phyloP scores from a whole-genome alignment of 2,329 filamentous ascomycete genomes.

The Colletotrichum karsti region DNA sequence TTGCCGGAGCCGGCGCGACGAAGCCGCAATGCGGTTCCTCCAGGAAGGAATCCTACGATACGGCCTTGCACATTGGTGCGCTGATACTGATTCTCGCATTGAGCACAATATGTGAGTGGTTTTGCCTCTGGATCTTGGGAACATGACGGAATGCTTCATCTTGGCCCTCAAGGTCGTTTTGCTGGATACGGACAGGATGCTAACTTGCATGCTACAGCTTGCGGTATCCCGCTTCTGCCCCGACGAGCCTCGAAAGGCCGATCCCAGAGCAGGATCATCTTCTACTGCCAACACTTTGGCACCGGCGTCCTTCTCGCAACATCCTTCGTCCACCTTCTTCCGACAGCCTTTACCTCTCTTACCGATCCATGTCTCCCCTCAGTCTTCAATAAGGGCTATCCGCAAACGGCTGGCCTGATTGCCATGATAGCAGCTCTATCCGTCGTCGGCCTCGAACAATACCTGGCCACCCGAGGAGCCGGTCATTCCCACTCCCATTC shows the following conservation, averaged over 20 bases:
- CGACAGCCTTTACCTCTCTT: conserved; percentile 72
- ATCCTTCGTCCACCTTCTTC: conserved; percentile 81
- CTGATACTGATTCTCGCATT: conserved; percentile 71
- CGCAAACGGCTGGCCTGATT: conserved; percentile 81
- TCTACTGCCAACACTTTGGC: conserved; percentile 78
- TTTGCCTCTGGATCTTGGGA: no score
- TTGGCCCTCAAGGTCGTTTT: not conserved
- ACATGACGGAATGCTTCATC: no score
- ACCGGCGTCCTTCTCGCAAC: conserved; percentile 89
- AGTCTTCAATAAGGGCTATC: conserved; percentile 83
- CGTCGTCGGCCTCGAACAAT: conserved; percentile 88
- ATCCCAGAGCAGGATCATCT: conserved; percentile 68
- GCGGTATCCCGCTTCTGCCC: conserved; percentile 72
- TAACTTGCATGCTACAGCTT: conserved; percentile 51
- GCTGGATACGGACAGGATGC: not conserved
- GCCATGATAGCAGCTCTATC: conserved; percentile 84
- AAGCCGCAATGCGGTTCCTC: conserved; percentile 63
- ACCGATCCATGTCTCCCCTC: conserved; percentile 77
- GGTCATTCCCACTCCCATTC: conserved; percentile 62
- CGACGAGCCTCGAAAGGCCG: conserved; percentile 65
- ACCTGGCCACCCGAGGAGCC: conserved; percentile 78
- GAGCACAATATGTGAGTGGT: conserved; percentile 62
- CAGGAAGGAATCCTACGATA: conserved; percentile 68
- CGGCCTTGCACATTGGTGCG: conserved; percentile 72
- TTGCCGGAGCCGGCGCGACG: conserved; percentile 39